A percentile compares a stretch with the other conserved stretches of the same genome.
Conservation (phyloP, 805 yeast genomes). For the Dipodascopsis tothii region DNA sequence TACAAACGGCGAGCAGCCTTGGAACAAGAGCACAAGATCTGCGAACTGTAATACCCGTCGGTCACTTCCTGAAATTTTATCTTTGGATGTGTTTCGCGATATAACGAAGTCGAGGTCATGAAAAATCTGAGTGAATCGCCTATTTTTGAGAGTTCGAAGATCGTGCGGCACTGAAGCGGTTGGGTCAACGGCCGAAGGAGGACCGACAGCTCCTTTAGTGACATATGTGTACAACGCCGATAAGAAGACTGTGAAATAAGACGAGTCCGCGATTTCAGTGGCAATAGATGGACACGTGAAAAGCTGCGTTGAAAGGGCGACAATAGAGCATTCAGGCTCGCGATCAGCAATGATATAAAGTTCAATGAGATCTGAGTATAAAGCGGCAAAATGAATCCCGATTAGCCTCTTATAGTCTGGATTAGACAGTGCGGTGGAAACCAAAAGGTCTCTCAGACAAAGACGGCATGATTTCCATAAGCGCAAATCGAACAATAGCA, state of each 20-base stretch:
- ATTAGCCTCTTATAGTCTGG: constrained; percentile 48
- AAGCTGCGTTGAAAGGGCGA: constrained; percentile 70
- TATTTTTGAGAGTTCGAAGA: constrained; percentile 49
- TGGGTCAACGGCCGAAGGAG: constrained; percentile 39
- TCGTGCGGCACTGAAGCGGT: constrained; percentile 26
- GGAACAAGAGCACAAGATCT: constrained; percentile 60
- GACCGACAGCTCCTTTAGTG: constrained; percentile 44
- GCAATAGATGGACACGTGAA: constrained; percentile 86
- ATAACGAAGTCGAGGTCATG: constrained; percentile 72
- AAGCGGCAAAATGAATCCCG: constrained; percentile 73
- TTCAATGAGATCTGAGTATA: constrained; percentile 69
- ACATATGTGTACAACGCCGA: constrained; percentile 58
- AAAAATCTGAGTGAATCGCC: constrained; percentile 72
- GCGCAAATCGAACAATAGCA: constrained; percentile 58
- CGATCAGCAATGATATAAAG: constrained; percentile 66
- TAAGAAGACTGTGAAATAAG: constrained; percentile 55
- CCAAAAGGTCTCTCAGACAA: constrained; percentile 54
- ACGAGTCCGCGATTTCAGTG: constrained; percentile 51
- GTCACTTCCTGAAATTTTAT: constrained; percentile 38
- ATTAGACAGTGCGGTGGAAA: constrained; percentile 57
- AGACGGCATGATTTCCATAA: constrained; percentile 60
- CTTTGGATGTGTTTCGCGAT: constrained; percentile 55
- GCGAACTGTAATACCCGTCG: constrained; percentile 52
- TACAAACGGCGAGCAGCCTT: constrained; percentile 65
- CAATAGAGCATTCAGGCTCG: constrained; percentile 78